Conservation (phyloP, 2,329 filamentous ascomycete species). For the Lasiodiplodia sp. region DNA sequence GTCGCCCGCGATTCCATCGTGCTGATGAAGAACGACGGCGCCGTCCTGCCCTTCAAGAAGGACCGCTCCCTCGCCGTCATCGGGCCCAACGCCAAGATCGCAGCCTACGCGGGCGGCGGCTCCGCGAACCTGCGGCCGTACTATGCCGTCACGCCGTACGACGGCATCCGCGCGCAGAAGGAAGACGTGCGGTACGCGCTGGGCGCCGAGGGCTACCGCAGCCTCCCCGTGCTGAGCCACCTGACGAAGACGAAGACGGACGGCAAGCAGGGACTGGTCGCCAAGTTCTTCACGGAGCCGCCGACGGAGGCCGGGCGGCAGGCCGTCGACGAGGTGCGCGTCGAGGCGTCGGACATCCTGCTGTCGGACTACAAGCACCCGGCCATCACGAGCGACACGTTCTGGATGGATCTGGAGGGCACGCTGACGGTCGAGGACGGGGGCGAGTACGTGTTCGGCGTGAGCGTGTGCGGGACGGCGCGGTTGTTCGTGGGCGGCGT, state of each 20-base stretch:
- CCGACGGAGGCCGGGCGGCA: slow-evolving; percentile 23
- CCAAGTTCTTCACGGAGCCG: slow-evolving; percentile 29
- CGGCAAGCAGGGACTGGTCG: slow-evolving; percentile 16
- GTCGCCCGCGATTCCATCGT: slow-evolving; percentile 74
- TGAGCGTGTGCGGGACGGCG: slow-evolving; percentile 35
- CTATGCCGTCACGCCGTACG: slow-evolving; percentile 40
- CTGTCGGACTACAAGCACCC: slow-evolving; percentile 32
- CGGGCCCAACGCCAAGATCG: slow-evolving; percentile 71
- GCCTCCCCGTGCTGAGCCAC: slow-evolving; percentile 44
- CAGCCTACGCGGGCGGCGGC: slow-evolving; percentile 45
- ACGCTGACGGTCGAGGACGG: slow-evolving; percentile 30
- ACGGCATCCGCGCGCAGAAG: slow-evolving; percentile 34
- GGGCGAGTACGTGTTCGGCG: slow-evolving; percentile 33
- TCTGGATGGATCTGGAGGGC: slow-evolving; percentile 33
- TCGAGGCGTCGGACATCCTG: slow-evolving; percentile 29
- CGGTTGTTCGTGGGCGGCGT: slow-evolving; percentile 47
- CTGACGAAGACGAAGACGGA: slow-evolving; percentile 20
- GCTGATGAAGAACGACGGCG: slow-evolving; percentile 74
- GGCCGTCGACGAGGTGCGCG: slow-evolving; percentile 25
- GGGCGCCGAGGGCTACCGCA: slow-evolving; percentile 70
- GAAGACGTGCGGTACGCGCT: slow-evolving; percentile 57
- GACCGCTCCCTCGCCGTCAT: slow-evolving; percentile 72
- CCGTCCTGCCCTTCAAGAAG: slow-evolving; percentile 69
- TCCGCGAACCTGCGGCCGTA: slow-evolving; percentile 41
- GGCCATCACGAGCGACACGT: slow-evolving; percentile 24